Evolutionary conservation across 2,329 filamentous ascomycete species (phyloP).

Genomic region (Colletotrichum cordylinicola): DNA sequence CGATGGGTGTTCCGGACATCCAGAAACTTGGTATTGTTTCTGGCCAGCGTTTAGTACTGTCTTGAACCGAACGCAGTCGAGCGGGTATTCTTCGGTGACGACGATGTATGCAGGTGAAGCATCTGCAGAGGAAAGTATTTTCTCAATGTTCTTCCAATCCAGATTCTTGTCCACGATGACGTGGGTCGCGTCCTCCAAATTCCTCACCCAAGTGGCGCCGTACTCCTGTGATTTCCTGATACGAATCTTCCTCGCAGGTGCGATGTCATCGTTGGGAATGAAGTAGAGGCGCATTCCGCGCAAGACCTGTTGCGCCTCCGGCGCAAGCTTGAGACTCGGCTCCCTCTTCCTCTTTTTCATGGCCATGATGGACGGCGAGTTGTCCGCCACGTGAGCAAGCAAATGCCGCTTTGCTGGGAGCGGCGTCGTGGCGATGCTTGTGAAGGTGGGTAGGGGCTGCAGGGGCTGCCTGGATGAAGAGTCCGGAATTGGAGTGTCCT

Average conservation of each 20-base stretch:
- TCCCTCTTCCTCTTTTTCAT: constrained; percentile 54
- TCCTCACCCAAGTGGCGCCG: constrained; percentile 74
- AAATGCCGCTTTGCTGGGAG: constrained; percentile 25
- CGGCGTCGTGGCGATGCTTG: constrained; percentile 35
- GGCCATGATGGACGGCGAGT: constrained; percentile 18
- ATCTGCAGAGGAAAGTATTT: constrained; percentile 51
- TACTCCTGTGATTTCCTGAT: constrained; percentile 78
- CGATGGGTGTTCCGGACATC: constrained; percentile 39
- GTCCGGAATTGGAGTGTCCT: constrained; percentile 35
- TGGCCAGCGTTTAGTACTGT: constrained; percentile 64
- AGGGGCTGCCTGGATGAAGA: constrained; percentile 22
- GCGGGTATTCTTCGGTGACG: constrained; percentile 72
- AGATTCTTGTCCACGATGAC: constrained; percentile 78
- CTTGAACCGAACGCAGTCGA: constrained; percentile 69
- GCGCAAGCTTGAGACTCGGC: constrained; percentile 46
- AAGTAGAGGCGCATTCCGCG: constrained; percentile 72
- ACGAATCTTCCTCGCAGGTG: constrained; percentile 68
- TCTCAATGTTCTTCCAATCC: constrained; percentile 67
- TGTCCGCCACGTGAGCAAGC: not conserved
- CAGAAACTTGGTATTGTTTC: constrained; percentile 64
- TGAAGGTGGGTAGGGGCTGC: not conserved
- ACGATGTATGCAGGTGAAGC: constrained; percentile 46
- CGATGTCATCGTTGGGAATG: constrained; percentile 80
- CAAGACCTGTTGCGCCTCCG: constrained; percentile 64
- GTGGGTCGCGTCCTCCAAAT: constrained; percentile 71